Conservation (phyloP, 139 green algal genomes). For the Chlamydomonas sp. region DNA sequence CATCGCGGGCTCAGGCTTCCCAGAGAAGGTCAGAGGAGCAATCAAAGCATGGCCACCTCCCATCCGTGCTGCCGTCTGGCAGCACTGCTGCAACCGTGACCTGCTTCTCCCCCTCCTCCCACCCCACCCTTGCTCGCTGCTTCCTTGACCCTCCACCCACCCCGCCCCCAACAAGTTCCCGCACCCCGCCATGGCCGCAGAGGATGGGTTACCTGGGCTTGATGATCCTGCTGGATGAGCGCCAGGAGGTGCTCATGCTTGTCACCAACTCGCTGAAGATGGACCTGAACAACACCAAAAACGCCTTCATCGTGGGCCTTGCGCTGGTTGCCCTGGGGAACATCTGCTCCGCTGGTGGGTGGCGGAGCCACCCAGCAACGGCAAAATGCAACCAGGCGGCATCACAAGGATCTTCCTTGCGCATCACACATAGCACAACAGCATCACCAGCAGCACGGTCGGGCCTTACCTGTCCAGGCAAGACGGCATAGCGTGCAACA, state of each 20-base stretch:
- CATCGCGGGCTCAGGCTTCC: constrained; percentile 84
- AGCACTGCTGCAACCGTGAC: background rate
- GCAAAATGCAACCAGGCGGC: too few relatives aligned
- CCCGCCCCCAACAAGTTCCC: too few relatives aligned
- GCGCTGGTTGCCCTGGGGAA: constrained; percentile 95
- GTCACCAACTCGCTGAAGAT: constrained; percentile 99
- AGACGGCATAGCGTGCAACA: background rate
- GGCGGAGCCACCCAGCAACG: background rate
- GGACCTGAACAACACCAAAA: constrained; percentile 84
- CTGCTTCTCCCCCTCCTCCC: too few relatives aligned
- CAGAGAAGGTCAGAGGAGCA: constrained; percentile 85
- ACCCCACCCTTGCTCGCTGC: too few relatives aligned
- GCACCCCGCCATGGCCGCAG: constrained; percentile 50
- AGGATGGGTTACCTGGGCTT: constrained; percentile 97
- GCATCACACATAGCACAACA: background rate
- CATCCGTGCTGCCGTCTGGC: background rate
- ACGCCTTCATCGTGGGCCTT: constrained; percentile 92
- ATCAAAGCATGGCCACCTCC: background rate
- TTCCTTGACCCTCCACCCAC: too few relatives aligned
- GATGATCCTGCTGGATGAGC: constrained; percentile 98
- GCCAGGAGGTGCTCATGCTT: constrained; percentile 99
- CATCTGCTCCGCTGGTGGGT: constrained; percentile 88
- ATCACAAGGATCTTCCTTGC: background rate
- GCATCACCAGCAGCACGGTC: too few relatives aligned
- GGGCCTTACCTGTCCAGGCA: background rate